Percentiles rank a stretch among this genome's conserved stretches.
Conservation (phyloP, 2,329 filamentous ascomycete species). For the Biscogniauxia mediterranea region DNA sequence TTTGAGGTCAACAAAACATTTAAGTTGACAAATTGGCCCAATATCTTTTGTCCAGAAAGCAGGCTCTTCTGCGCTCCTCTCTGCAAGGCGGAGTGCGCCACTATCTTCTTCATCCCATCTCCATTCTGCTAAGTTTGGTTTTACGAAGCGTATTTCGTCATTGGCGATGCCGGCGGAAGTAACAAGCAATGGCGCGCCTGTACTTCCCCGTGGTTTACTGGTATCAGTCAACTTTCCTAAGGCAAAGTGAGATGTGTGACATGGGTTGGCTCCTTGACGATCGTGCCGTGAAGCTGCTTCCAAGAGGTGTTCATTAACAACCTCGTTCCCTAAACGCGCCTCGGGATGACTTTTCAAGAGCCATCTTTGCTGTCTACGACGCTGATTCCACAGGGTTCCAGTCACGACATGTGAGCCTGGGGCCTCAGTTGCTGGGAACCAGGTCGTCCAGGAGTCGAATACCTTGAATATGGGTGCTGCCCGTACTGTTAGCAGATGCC, state of each 20-base stretch:
- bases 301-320: constrained; percentile 23
- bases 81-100: constrained; percentile 46
- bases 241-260: constrained; percentile 45
- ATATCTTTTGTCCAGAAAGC: constrained; percentile 52
- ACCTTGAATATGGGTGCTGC: constrained; percentile 30
- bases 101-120: constrained; percentile 51
- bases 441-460: constrained; percentile 24
- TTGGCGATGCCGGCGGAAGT: constrained; percentile 56
- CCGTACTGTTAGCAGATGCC: constrained; percentile 16
- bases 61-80: constrained; percentile 42
- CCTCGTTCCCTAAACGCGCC: constrained; percentile 36
- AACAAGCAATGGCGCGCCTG: constrained; percentile 40
- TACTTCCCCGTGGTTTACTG: constrained; percentile 27
- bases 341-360: constrained; percentile 51
- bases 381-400: constrained; percentile 22
- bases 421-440: constrained; percentile 21
- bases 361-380: constrained; percentile 41
- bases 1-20: constrained; percentile 43
- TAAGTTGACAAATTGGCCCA: constrained; percentile 49
- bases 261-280: constrained; percentile 5
- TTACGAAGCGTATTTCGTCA: constrained; percentile 55
- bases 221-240: constrained; percentile 53
- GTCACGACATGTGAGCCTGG: constrained; percentile 6
- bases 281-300: constrained; percentile 15
- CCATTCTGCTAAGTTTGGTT: constrained; percentile 49